Conservation (phyloP, 2,329 filamentous ascomycete genomes). For the Plectosphaerella sp. region DNA sequence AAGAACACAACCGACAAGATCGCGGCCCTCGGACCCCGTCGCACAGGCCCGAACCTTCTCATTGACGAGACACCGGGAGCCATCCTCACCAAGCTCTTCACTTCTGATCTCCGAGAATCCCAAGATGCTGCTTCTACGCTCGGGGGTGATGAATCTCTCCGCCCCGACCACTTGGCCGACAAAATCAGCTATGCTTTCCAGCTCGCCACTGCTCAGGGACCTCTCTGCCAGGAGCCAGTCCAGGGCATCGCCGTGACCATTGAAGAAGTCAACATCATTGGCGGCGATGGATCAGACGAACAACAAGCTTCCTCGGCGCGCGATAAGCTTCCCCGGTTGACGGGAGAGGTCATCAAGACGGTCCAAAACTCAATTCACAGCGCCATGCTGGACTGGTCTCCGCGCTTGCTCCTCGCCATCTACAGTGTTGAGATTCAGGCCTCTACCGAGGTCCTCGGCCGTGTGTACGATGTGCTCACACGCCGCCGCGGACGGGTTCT, state of each 20-base stretch:
- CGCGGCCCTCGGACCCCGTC: slow-evolving; percentile 81
- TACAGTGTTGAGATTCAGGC: slow-evolving; percentile 98
- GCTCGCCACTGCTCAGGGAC: slow-evolving; percentile 81
- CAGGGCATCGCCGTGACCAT: slow-evolving; percentile 90
- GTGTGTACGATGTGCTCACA: slow-evolving; percentile 97
- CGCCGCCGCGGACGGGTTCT: slow-evolving; percentile 85
- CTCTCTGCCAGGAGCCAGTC: slow-evolving; percentile 86
- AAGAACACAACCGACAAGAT: slow-evolving; percentile 73
- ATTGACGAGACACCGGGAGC: slow-evolving; percentile 74
- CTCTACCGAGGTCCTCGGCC: slow-evolving; percentile 88
- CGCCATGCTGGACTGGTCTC: slow-evolving; percentile 93
- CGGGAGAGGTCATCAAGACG: slow-evolving; percentile 88
- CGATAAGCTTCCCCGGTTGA: slow-evolving; percentile 73
- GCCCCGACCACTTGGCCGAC: slow-evolving; percentile 71
- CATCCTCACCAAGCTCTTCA: slow-evolving; percentile 68
- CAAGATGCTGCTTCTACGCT: slow-evolving; percentile 22
- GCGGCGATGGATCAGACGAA: slow-evolving; percentile 45
- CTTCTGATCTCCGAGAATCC: slow-evolving; percentile 15
- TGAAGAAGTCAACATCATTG: slow-evolving; percentile 64
- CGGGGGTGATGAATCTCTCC: slow-evolving; percentile 44
- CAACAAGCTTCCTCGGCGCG: slow-evolving; percentile 43
- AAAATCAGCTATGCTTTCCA: slow-evolving; percentile 95
- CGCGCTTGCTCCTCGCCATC: slow-evolving; percentile 93
- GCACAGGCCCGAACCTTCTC: slow-evolving; percentile 83
- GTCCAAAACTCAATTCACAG: slow-evolving; percentile 78